Evolutionary conservation across 208 protist genomes (phyloP), one percentile per base, ranked within the genome.

Genomic region (Angomonas ambiguus): DNA sequence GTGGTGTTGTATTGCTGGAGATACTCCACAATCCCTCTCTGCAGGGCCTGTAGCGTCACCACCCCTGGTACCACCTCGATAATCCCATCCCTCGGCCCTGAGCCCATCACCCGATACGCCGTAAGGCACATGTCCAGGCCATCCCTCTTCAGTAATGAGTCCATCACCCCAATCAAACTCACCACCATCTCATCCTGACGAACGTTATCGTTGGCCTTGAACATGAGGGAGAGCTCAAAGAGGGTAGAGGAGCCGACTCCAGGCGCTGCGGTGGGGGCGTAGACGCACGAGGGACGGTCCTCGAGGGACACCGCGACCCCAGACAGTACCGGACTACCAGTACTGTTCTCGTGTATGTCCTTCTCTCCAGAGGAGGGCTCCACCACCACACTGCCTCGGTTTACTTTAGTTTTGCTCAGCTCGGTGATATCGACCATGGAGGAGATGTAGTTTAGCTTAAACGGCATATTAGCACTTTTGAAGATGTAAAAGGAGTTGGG

Each of bases 141-240:
- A 38, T 98, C 89, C 42, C 93, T 86, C 58, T 94, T 89, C 22
- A 98, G 72, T 24, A 98, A 71, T 13, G 61, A 61, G 74, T 99
- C 96, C 78, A 98, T 96, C 2, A 97, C 63, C 8, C 69, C 56
- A 8, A 99, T 79, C 1, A 97, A 49, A 67, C 98, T 95, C 35
- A 98, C 79, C n/a, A 98, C 88, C 6, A 99, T 79, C 76, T 98
- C 96, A 70, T 99, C 98, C 77, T 99, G 98, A 48, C 98, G 81
- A 18, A 99, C 79, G 65, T 99, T 97, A 75, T 99, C 97, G 58
- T 96, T 88, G 24, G 67, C 80, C 73, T 99, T 99, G 77, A 93
- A 97, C 67, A 98, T 97, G 25, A 98, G 31, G 5, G 73, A 35
- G 10, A 70, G 13, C 59, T 41, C 51, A 0, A 25, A 24, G 56